Evolutionary conservation across 1,284 basidiomycete species (phyloP), one percentile per base, ranked within the genome.

Genomic region (Boletellus deceptivus): DNA sequence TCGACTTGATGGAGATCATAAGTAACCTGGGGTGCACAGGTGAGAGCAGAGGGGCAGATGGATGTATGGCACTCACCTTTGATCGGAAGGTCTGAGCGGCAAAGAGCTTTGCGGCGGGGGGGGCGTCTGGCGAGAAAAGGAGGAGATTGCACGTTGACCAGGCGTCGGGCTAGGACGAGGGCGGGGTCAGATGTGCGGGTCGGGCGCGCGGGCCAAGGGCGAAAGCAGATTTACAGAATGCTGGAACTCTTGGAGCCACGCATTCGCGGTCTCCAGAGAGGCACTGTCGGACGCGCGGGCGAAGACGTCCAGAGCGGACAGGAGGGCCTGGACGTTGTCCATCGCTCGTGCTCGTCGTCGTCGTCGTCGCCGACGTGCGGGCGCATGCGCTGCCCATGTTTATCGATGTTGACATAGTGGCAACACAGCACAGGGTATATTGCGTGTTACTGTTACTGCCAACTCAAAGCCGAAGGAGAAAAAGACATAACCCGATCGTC

Each of bases 31-130:
- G 45, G 42, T 4, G 38, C 49, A 56, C 68, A 67, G 35, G 44
- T 58, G 43, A 55, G 57, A 36, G 53, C 34, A 43, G 37, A 33
- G 53, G 49, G 22, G 41, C 11, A 20, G 45, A 43, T 27, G 46
- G 4, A 5, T 11, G 43, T 25, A 44, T 48, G 33, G 50, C 53
- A 35, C 55, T 72, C 55, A 93, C 95, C 80, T 99, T 99, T 53
- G 89, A 80, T 63, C 96, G 80, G 68, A 99, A 93, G 0, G 97
- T 99, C 72, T 99, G 97, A 0, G 96, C 93, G 16, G 95, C 93
- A 67, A 99, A 98, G 43, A 98, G 73, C 63, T 94, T 91, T 33
- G 92, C 91, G 52, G 93, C 82, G 43, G 80, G 70, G 2, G 93
- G 90, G 5, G 86, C 83, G 58, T 93, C 89, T 43, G 84, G 81